phyloP scores from a whole-genome alignment of 345 rosid species.

The Conringia planisiliqua region DNA sequence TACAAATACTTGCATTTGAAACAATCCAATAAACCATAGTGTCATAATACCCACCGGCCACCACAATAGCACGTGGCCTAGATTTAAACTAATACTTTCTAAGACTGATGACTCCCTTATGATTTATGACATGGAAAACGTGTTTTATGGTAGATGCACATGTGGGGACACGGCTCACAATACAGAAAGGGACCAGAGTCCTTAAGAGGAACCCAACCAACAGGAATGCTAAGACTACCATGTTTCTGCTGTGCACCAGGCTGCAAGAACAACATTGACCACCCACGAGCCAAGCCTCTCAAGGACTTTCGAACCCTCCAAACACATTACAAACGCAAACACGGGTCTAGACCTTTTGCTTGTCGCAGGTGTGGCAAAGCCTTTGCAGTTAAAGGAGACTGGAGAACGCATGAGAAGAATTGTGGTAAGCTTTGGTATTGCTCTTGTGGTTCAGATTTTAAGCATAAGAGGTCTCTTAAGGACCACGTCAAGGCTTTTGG shows the following conservation, averaged over 20 bases:
- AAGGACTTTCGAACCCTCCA: constrained; percentile 94
- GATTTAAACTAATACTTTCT: neutral
- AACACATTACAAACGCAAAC: constrained; percentile 95
- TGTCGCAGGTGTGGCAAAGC: constrained; percentile 90
- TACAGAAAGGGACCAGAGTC: constrained; percentile 94
- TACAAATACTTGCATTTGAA: neutral
- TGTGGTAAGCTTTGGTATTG: constrained; percentile 98
- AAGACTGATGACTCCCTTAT: neutral
- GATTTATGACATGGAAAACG: neutral
- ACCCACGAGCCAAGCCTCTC: constrained; percentile 82
- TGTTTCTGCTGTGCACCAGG: constrained; percentile 95
- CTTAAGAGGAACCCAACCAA: constrained; percentile 85
- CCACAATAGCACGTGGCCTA: neutral
- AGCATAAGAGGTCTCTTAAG: constrained; percentile 91
- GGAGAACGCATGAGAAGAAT: constrained; percentile 99
- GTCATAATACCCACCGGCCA: neutral
- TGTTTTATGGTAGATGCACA: constrained; percentile 67
- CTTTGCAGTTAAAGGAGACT: constrained; percentile 92
- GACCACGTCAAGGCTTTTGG: constrained; percentile 90
- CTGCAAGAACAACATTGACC: constrained; percentile 92
- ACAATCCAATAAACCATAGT: neutral
- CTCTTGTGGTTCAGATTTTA: constrained; percentile 90
- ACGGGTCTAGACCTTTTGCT: constrained; percentile 86
- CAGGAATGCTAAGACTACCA: constrained; percentile 91
- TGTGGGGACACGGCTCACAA: constrained; percentile 99